These are phyloP conservation scores for Ochromonas danica DNA, from an alignment of 108 stramenopile genomes.

Conservation along the genomic window DNA sequence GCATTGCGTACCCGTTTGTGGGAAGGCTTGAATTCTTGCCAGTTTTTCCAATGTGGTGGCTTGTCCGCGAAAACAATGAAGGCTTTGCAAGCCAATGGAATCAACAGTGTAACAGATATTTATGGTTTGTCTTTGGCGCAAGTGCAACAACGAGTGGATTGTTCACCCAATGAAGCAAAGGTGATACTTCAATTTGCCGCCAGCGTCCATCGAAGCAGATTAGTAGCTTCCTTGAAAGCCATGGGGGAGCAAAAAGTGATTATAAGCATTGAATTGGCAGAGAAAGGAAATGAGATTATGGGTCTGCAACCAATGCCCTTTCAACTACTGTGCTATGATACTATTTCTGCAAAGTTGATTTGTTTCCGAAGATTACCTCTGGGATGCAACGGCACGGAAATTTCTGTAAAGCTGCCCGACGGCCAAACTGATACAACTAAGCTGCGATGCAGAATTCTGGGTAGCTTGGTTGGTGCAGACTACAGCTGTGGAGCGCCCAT, in stretches of 20 bases:
- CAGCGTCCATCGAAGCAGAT: background rate
- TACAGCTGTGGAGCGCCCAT: too few relatives aligned
- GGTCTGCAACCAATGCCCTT: background rate
- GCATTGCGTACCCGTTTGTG: conserved; percentile 21
- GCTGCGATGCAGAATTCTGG: too few relatives aligned
- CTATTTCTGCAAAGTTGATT: background rate
- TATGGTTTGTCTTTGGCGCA: conserved; percentile 25
- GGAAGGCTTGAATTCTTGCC: background rate
- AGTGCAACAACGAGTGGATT: conserved; percentile 3
- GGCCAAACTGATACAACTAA: too few relatives aligned
- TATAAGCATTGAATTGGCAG: background rate
- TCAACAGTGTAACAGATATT: conserved; percentile 4
- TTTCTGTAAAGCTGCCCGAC: too few relatives aligned
- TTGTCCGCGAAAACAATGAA: conserved; percentile 1
- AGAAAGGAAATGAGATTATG: background rate
- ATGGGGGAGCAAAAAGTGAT: background rate
- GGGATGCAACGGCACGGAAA: too few relatives aligned
- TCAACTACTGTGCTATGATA: conserved; percentile 1
- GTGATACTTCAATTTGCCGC: conserved; percentile 24
- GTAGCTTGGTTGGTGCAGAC: too few relatives aligned
- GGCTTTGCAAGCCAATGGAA: background rate
- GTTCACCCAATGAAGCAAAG: background rate
- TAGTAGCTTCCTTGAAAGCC: background rate
- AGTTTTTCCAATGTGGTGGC: conserved; percentile 5
- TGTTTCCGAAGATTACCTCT: conserved; percentile 2